Base-by-base conservation (phyloP, 768 basidiomycete genomes). In the Guyanaporus albipodus region DNA sequence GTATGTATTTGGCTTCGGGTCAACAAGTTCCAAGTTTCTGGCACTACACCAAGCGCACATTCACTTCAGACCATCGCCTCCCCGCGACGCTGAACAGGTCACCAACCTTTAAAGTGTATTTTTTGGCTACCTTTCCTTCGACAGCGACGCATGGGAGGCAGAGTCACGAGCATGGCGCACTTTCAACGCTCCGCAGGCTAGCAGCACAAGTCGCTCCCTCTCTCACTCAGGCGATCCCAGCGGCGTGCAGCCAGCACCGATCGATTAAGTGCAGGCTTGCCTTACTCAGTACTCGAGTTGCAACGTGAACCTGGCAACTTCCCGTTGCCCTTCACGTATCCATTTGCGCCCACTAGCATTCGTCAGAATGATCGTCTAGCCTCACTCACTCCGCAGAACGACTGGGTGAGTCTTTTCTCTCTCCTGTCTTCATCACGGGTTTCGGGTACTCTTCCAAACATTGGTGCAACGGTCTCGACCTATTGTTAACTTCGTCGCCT, bases 291-390 rank as follows among this genome's bases (percentile, higher is more conserved):
- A 43, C 47, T 38, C 36, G 40, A 46, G 35, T 42, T 34, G 50
- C 54, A 57, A 46, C 41, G 54, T 45, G 45, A 53, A 46, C 49
- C 39, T 36, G 42, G 31, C 46, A 43, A 50, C 29, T 41, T 42
- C 39, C 49, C 37, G 33, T 18, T 56, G 40, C 54, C 37, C 43
- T 57, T 54, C 55, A 54, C 58, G 40, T n/a, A n/a, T 38, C 59
- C 32, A 48, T 42, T 59, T 54, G 31, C 54, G 47, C 52, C 54
- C 38, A 22, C n/a, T n/a, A n/a, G 34, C 14, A 9, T 40, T 32
- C 33, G 23, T 37, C 37, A 23, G 40, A 49, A 63, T 63, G 60
- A 48, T 42, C 37, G 33, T 50, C 42, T 62, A 61, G 62, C 43
- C 49, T 37, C 42, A n/a, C 34, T 51, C 33, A 28, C 28, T 29